These are phyloP conservation scores for Fusarium algeriense DNA, from an alignment of 2,329 filamentous ascomycete genomes.

Conservation along the genomic window DNA sequence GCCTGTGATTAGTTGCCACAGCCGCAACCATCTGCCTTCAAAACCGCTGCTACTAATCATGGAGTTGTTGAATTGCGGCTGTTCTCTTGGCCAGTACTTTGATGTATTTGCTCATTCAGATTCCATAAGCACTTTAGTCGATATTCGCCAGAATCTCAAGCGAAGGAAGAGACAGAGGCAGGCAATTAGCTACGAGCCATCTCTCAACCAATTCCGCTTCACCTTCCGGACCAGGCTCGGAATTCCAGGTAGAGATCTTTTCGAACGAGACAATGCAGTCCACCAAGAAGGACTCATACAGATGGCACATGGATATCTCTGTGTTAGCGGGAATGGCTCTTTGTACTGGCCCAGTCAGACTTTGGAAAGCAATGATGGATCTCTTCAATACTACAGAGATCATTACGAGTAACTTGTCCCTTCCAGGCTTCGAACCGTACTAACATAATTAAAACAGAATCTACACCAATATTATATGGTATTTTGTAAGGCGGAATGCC, in stretches of 20 bases:
- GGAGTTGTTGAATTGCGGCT: not conserved
- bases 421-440: accelerated
- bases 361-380: not conserved
- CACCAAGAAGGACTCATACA: not conserved
- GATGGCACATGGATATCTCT: conserved; percentile 24
- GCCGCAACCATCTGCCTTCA: not conserved
- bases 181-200: not conserved
- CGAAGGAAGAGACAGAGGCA: not conserved
- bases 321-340: not conserved
- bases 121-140: not conserved
- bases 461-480: conserved; percentile 2
- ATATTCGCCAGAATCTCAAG: not conserved
- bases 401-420: not conserved
- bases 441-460: not conserved
- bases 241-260: not conserved
- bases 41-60: not conserved
- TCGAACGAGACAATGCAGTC: accelerated
- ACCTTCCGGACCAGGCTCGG: not conserved
- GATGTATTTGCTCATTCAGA: not conserved
- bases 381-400: not conserved
- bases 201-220: not conserved
- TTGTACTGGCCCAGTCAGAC: not conserved
- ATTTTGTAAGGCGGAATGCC: not conserved
- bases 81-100: not conserved
- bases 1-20: not conserved